Evolutionary conservation across 2,329 filamentous ascomycete species (phyloP).

Genomic region (Sarocladiaceae sp.): DNA sequence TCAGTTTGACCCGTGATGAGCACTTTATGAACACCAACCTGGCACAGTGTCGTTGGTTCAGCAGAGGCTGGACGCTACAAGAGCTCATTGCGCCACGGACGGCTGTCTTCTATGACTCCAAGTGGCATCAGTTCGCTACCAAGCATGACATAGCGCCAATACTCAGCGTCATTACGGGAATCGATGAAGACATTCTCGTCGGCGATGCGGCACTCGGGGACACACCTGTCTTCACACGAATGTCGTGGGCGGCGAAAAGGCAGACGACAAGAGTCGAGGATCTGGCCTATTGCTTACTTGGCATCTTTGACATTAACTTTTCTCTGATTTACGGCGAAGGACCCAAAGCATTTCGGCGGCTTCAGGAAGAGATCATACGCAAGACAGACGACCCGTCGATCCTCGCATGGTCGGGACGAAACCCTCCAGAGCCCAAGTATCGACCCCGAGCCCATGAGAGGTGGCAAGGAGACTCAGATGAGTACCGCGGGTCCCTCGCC

Average conservation of each 20-base stretch:
- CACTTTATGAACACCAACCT: background rate
- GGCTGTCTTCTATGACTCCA: slow-evolving; percentile 21
- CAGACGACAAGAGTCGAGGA: slow-evolving; percentile 21
- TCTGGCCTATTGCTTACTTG: slow-evolving; percentile 23
- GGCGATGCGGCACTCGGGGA: background rate
- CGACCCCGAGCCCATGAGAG: background rate
- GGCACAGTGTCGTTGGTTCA: slow-evolving; percentile 21
- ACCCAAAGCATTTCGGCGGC: slow-evolving; percentile 19
- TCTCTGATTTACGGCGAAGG: slow-evolving; percentile 25
- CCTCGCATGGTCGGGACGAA: slow-evolving; percentile 16
- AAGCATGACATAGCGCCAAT: slow-evolving; percentile 1
- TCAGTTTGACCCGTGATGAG: background rate
- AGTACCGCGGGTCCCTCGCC: background rate
- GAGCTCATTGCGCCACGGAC: slow-evolving; percentile 49
- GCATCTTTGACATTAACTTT: slow-evolving; percentile 25
- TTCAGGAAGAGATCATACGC: slow-evolving; percentile 24
- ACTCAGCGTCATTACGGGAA: background rate
- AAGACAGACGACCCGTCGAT: slow-evolving; percentile 20
- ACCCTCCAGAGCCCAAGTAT: background rate
- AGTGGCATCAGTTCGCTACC: slow-evolving; percentile 16
- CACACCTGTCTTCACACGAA: slow-evolving; percentile 15
- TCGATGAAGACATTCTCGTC: background rate
- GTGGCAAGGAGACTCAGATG: background rate
- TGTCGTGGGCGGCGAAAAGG: slow-evolving; percentile 23
- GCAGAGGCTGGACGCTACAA: slow-evolving; percentile 52